Evolutionary conservation across 805 yeast genomes (phyloP).

Genomic region (Pichia paraexigua): DNA sequence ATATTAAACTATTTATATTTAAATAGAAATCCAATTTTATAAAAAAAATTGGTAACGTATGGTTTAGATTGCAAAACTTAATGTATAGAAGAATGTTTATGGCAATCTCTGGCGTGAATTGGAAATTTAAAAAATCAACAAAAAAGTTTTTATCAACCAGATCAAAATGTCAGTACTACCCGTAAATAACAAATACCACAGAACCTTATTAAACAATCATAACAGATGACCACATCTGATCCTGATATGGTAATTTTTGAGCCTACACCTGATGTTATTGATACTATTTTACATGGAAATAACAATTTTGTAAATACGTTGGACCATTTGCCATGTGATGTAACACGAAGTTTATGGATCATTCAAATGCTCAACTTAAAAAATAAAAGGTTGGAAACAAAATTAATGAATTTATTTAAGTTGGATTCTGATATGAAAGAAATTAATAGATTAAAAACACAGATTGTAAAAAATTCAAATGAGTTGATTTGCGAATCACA

Average conservation of each 20-base stretch:
- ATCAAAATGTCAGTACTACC: too few species aligned
- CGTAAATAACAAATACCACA: too few species aligned
- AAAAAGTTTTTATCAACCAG: too few species aligned
- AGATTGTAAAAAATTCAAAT: slow-evolving; percentile 15
- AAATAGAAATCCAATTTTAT: neutral
- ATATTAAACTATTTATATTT: neutral
- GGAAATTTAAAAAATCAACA: too few species aligned
- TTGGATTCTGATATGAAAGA: slow-evolving; percentile 1
- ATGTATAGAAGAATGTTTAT: too few species aligned
- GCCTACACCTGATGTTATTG: slow-evolving; percentile 7
- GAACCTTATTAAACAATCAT: neutral
- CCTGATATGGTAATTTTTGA: neutral
- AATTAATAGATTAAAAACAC: slow-evolving; percentile 2
- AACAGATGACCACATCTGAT: neutral
- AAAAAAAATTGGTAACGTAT: neutral
- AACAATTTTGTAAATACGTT: slow-evolving; percentile 30
- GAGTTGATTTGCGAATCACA: slow-evolving; percentile 23
- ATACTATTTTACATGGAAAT: slow-evolving; percentile 24
- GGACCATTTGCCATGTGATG: slow-evolving; percentile 34
- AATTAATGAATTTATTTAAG: slow-evolving; percentile 3
- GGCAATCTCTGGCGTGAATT: too few species aligned
- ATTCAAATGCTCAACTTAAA: slow-evolving; percentile 27
- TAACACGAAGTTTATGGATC: slow-evolving; percentile 31
- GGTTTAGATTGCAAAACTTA: too few species aligned
- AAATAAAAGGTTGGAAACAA: slow-evolving; percentile 14